Evolutionary conservation across 192 early-diverging fungal species (phyloP).

Genomic region (Phycomyces blakesleeanus): DNA sequence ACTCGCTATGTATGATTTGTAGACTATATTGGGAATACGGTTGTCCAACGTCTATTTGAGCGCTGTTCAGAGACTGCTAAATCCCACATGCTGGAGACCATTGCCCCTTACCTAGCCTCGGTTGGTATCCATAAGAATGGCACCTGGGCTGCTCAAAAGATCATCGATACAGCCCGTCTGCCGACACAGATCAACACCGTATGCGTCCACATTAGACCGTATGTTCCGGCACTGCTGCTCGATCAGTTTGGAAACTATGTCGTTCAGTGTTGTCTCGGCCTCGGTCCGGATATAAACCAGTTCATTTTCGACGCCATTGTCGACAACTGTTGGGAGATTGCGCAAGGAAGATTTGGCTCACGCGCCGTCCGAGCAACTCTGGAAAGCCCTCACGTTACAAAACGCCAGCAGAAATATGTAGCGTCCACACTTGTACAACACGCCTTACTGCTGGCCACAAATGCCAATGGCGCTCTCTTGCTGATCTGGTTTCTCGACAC

Average conservation of each 20-base stretch:
- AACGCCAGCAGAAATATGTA: slow-evolving; percentile 88
- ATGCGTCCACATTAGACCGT: slow-evolving; percentile 56
- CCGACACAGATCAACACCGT: slow-evolving; percentile 56
- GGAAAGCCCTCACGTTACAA: slow-evolving; percentile 80
- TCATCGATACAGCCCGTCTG: slow-evolving; percentile 83
- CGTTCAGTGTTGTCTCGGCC: slow-evolving; percentile 87
- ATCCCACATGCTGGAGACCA: slow-evolving; percentile 66
- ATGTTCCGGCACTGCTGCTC: slow-evolving; percentile 81
- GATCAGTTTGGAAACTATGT: slow-evolving; percentile 99
- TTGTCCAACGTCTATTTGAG: slow-evolving; percentile 89
- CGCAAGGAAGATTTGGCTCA: slow-evolving; percentile 89
- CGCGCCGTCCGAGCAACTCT: slow-evolving; percentile 91
- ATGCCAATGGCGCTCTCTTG: slow-evolving; percentile 88
- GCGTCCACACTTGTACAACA: slow-evolving; percentile 84
- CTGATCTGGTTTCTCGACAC: slow-evolving; percentile 94
- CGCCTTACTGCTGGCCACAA: slow-evolving; percentile 75
- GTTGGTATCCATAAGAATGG: slow-evolving; percentile 97
- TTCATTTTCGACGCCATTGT: slow-evolving; percentile 96
- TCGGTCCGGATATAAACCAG: slow-evolving; percentile 75
- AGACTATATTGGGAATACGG: slow-evolving; percentile 93
- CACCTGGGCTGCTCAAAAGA: slow-evolving; percentile 95
- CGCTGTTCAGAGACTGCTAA: slow-evolving; percentile 64
- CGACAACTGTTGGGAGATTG: slow-evolving; percentile 81
- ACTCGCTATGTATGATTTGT: background rate
- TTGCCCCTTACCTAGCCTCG: slow-evolving; percentile 79